phyloP scores from a whole-genome alignment of 2,329 filamentous ascomycete genomes.

The Sporothrix schenckii region DNA sequence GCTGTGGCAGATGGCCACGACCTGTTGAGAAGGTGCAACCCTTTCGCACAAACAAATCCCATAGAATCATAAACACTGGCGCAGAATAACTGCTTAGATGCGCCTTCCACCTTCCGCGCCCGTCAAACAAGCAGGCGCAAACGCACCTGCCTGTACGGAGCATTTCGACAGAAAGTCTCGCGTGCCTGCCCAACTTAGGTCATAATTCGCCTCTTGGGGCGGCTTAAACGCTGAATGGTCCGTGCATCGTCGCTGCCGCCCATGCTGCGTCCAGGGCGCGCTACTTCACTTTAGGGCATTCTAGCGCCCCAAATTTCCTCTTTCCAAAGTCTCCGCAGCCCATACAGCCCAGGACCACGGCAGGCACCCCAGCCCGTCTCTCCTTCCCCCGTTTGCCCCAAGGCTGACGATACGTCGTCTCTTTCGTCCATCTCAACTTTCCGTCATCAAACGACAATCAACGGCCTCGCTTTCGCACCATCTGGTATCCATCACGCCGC shows the following conservation, averaged over 20 bases:
- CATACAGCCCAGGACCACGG: conserved; percentile 8
- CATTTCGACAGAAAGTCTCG: background rate
- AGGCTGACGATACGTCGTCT: conserved; percentile 22
- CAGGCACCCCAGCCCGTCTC: conserved; percentile 15
- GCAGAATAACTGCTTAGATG: background rate
- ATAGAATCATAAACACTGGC: too few relatives aligned
- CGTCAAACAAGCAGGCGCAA: background rate
- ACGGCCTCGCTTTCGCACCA: background rate
- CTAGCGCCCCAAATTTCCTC: conserved; percentile 17
- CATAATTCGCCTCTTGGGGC: conserved; percentile 14
- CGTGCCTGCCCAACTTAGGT: conserved; percentile 17
- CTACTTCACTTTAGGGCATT: conserved; percentile 12
- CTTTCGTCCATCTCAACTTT: conserved; percentile 12
- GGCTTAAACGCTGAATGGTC: conserved; percentile 11
- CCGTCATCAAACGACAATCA: background rate
- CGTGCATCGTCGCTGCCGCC: conserved; percentile 15
- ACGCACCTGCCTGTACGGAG: background rate
- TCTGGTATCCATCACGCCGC: background rate
- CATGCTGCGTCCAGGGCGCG: conserved; percentile 2
- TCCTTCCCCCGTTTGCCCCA: conserved; percentile 24
- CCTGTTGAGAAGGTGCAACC: background rate
- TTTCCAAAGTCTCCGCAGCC: conserved; percentile 3
- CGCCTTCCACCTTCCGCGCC: too few relatives aligned
- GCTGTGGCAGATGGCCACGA: background rate
- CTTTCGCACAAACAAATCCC: background rate